A percentile compares a stretch with the other conserved stretches of the same genome.
Conservation (phyloP, 2,329 filamentous ascomycete species). For the Ambrosiella cleistominuta region DNA sequence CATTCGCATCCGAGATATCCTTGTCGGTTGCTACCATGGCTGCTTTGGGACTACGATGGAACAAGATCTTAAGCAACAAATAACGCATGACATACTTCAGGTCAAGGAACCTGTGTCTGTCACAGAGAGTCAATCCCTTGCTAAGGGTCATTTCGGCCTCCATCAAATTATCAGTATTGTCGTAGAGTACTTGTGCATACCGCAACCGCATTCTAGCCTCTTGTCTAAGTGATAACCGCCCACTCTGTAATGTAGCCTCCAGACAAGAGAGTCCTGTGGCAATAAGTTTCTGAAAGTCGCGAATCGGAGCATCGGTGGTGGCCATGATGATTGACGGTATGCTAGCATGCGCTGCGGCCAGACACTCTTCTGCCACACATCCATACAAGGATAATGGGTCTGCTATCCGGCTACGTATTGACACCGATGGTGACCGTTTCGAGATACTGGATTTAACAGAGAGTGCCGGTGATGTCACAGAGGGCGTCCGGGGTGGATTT, state of each 20-base stretch:
- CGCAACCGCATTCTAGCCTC: conserved; percentile 53
- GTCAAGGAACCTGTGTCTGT: conserved; percentile 36
- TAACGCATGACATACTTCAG: conserved; percentile 66
- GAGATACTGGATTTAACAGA: conserved; percentile 24
- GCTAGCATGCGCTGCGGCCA: conserved; percentile 40
- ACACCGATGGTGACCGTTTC: conserved; percentile 26
- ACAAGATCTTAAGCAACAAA: conserved; percentile 50
- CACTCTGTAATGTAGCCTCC: conserved; percentile 47
- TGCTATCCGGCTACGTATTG: conserved; percentile 25
- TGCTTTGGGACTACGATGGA: conserved; percentile 52
- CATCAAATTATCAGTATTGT: conserved; percentile 60
- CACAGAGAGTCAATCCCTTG: conserved; percentile 53
- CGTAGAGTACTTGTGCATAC: conserved; percentile 53
- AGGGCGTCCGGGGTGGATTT: conserved; percentile 18
- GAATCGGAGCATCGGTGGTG: conserved; percentile 28
- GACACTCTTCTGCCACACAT: conserved; percentile 59
- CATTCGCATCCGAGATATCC: conserved; percentile 49
- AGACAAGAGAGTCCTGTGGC: conserved; percentile 57
- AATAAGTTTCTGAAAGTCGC: conserved; percentile 52
- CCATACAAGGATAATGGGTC: conserved; percentile 45
- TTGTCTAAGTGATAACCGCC: conserved; percentile 41
- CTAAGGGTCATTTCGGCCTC: conserved; percentile 55
- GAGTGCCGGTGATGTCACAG: conserved; percentile 26
- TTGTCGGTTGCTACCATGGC: conserved; percentile 55
- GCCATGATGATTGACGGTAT: conserved; percentile 31